Conservation (phyloP, 495 filamentous ascomycete species). For the Penicillium daleae region DNA sequence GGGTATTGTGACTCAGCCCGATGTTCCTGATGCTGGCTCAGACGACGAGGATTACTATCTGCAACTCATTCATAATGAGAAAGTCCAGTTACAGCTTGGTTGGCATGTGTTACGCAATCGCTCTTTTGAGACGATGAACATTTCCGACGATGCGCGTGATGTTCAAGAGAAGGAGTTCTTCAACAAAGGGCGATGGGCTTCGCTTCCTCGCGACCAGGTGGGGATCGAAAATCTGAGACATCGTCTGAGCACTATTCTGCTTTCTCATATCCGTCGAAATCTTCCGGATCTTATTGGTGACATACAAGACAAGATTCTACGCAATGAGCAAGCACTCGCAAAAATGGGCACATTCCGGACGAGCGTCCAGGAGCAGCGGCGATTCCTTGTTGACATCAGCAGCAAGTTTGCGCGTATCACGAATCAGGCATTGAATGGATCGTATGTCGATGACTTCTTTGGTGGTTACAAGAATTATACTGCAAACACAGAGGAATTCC, state of each 20-base stretch:
- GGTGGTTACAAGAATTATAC: constrained; percentile 27
- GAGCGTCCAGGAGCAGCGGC: constrained; percentile 54
- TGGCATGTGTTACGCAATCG: constrained; percentile 73
- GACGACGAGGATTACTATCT: constrained; percentile 52
- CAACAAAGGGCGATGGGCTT: constrained; percentile 39
- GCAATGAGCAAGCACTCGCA: constrained; percentile 30
- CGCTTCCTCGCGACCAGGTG: constrained; percentile 24
- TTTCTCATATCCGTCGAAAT: constrained; percentile 46
- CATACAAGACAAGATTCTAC: constrained; percentile 31
- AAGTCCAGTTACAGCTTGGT: constrained; percentile 64
- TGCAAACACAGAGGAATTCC: constrained; percentile 16
- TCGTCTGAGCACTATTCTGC: constrained; percentile 46
- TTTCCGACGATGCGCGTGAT: constrained; percentile 35
- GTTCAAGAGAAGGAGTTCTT: constrained; percentile 39
- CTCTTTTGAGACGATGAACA: constrained; percentile 42
- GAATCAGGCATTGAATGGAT: constrained; percentile 56
- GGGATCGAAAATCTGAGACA: constrained; percentile 44
- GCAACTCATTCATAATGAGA: constrained; percentile 59
- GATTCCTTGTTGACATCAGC: constrained; percentile 57
- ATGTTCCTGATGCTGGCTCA: constrained; percentile 32
- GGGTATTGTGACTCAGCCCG: constrained; percentile 54
- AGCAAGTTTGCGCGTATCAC: constrained; percentile 54
- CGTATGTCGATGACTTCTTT: constrained; percentile 62
- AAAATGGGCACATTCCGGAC: constrained; percentile 55
- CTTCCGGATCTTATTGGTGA: constrained; percentile 39